phyloP scores from a whole-genome alignment of 2,329 filamentous ascomycete species.

The Pseudomassariella vexata region DNA sequence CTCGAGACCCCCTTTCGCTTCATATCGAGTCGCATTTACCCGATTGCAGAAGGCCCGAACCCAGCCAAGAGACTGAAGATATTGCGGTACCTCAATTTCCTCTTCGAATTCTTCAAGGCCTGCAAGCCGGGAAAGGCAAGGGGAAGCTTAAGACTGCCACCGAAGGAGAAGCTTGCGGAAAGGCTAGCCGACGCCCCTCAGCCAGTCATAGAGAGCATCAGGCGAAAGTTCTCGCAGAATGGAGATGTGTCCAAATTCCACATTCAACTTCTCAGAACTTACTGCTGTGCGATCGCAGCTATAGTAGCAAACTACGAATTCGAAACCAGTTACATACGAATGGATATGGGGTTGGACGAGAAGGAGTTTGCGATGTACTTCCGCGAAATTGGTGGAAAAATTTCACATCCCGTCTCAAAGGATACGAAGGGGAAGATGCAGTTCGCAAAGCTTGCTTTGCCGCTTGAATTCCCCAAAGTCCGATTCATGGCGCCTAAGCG shows the following conservation, averaged over 20 bases:
- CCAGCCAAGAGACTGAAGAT: conserved; percentile 49
- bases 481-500: conserved; percentile 17
- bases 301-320: conserved; percentile 70
- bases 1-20: conserved; percentile 56
- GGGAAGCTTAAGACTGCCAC: conserved; percentile 47
- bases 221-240: conserved; percentile 61
- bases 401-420: conserved; percentile 56
- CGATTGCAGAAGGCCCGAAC: conserved; percentile 47
- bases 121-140: conserved; percentile 40
- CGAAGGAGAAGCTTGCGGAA: conserved; percentile 55
- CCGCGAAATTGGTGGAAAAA: conserved; percentile 66
- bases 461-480: conserved; percentile 74
- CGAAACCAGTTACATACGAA: conserved; percentile 62
- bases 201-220: conserved; percentile 59
- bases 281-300: conserved; percentile 65
- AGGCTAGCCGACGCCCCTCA: conserved; percentile 53
- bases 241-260: conserved; percentile 66
- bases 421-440: conserved; percentile 49
- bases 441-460: conserved; percentile 68
- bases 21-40: conserved; percentile 57
- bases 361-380: conserved; percentile 69
- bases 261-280: conserved; percentile 64
- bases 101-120: conserved; percentile 47
- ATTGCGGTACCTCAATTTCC: conserved; percentile 53
- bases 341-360: conserved; percentile 68